These are phyloP conservation scores for Shiraia bambusicola DNA, from an alignment of 2,329 filamentous ascomycete genomes.

Conservation along the genomic window DNA sequence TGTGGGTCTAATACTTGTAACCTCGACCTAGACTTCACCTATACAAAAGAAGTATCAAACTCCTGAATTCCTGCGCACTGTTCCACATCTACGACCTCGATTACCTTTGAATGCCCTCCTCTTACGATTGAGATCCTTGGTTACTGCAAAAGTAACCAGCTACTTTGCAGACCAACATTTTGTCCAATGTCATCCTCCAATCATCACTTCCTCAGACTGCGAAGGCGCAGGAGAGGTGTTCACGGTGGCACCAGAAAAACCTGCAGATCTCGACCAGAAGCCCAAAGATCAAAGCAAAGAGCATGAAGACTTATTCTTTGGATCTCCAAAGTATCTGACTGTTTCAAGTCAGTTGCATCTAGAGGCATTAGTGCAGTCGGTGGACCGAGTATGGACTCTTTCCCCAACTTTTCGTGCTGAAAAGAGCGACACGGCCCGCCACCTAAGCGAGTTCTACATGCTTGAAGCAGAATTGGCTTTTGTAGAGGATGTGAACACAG, in stretches of 20 bases:
- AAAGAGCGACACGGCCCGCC: slow-evolving; percentile 82
- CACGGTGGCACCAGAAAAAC: slow-evolving; percentile 54
- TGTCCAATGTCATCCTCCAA: slow-evolving; percentile 84
- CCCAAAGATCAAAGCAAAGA: slow-evolving; percentile 27
- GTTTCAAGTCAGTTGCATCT: slow-evolving; percentile 94
- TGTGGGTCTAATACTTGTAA: slow-evolving; percentile 19
- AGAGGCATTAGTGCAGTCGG: slow-evolving; percentile 83
- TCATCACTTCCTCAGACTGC: slow-evolving; percentile 95
- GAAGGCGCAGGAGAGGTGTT: slow-evolving; percentile 97
- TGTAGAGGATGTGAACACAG: slow-evolving; percentile 64
- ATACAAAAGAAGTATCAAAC: slow-evolving; percentile 97
- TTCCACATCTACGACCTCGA: slow-evolving; percentile 83
- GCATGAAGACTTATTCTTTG: slow-evolving; percentile 66
- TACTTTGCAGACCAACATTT: slow-evolving; percentile 74
- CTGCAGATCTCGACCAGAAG: slow-evolving; percentile 16
- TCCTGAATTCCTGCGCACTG: slow-evolving; percentile 80
- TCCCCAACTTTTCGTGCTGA: slow-evolving; percentile 90
- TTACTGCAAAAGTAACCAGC: slow-evolving; percentile 69
- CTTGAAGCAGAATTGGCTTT: slow-evolving; percentile 89
- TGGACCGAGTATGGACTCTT: slow-evolving; percentile 90
- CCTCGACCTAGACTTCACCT: slow-evolving; percentile 69
- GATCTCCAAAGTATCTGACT: slow-evolving; percentile 85
- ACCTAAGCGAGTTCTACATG: slow-evolving; percentile 99
- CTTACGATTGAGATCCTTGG: slow-evolving; percentile 78
- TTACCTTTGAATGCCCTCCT: slow-evolving; percentile 78